A percentile compares a stretch with the other conserved stretches of the same genome.
Evolutionary conservation across 208 protist species (phyloP).

Genomic region (Acanthamoeba quina): DNA sequence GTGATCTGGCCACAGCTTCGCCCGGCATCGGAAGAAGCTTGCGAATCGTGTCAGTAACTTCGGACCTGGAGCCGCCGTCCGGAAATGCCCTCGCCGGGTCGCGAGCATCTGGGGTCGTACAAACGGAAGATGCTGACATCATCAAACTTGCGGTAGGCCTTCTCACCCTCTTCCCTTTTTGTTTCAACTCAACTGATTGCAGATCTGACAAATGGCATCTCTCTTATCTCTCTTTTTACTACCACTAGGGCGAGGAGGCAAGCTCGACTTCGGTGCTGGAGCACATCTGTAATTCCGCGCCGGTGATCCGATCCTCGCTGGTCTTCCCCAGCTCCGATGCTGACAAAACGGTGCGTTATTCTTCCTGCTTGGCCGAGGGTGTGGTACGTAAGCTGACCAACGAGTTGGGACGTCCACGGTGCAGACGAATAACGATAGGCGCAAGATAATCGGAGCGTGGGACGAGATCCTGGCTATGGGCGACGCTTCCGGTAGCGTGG

Average conservation of each 20-base stretch:
- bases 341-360: neutral
- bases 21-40: neutral
- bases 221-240: neutral
- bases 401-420: neutral
- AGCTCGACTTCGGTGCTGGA: neutral
- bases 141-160: too few relatives aligned
- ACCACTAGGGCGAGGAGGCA: neutral
- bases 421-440: neutral
- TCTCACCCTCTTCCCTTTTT: too few relatives aligned
- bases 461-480: constrained; percentile 11
- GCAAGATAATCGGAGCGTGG: neutral
- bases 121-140: neutral
- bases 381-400: too few relatives aligned
- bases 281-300: neutral
- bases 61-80: neutral
- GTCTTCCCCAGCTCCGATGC: neutral
- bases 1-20: neutral
- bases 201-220: neutral
- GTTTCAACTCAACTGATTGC: too few relatives aligned
- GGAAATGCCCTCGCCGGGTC: too few relatives aligned
- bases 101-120: neutral
- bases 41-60: neutral
- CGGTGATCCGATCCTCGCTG: neutral
- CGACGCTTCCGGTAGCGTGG: neutral
- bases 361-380: neutral